Evolutionary conservation across 2,329 filamentous ascomycete species (phyloP).

Genomic region (Aurifilum marmelostoma): DNA sequence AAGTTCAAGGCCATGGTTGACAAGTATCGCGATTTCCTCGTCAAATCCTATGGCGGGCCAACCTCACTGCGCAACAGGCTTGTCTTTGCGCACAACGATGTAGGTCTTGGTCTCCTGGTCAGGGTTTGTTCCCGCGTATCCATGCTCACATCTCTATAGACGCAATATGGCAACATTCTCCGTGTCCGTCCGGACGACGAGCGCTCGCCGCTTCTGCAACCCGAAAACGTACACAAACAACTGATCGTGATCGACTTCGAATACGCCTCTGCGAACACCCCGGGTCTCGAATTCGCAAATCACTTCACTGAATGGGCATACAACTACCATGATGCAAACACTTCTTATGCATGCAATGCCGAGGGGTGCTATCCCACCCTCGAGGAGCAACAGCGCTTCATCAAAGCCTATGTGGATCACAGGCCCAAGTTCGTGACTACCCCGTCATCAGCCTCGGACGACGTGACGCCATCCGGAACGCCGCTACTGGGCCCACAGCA

Average conservation of each 20-base stretch:
- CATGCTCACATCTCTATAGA: constrained; percentile 53
- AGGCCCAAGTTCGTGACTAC: constrained; percentile 60
- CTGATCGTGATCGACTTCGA: constrained; percentile 98
- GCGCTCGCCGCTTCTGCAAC: constrained; percentile 84
- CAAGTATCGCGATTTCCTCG: constrained; percentile 76
- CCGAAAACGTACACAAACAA: constrained; percentile 93
- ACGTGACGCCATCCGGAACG: constrained; percentile 49
- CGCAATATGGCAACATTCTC: constrained; percentile 97
- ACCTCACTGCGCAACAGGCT: constrained; percentile 72
- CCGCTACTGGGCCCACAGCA: constrained; percentile 38
- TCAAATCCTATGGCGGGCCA: constrained; percentile 69
- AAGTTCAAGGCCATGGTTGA: constrained; percentile 75
- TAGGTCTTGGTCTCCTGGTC: constrained; percentile 49
- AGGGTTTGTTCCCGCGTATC: not conserved
- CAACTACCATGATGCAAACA: constrained; percentile 81
- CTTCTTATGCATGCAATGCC: constrained; percentile 69
- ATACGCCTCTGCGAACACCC: constrained; percentile 87
- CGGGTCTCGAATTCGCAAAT: constrained; percentile 91
- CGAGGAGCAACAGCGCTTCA: constrained; percentile 82
- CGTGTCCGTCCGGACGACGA: constrained; percentile 69
- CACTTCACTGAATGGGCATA: constrained; percentile 99
- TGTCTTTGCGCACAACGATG: constrained; percentile 97
- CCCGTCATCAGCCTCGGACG: constrained; percentile 42
- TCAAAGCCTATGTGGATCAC: constrained; percentile 86
- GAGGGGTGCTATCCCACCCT: constrained; percentile 77